Evolutionary conservation across 2,329 filamentous ascomycete genomes (phyloP), one percentile per base, ranked within the genome.

Genomic region (Teratosphaeria zuluensis): DNA sequence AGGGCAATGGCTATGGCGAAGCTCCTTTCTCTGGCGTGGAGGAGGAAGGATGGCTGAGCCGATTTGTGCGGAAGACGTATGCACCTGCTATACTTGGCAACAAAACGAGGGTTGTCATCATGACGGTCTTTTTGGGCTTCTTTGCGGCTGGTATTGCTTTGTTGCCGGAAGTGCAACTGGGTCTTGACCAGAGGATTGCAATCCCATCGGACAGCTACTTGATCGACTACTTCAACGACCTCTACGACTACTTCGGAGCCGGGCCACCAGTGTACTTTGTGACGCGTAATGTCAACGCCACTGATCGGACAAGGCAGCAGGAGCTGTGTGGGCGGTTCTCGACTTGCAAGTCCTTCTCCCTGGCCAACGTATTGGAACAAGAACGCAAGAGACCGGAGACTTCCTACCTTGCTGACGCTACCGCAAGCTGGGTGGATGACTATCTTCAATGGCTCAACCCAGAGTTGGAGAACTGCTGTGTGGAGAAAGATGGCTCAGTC

Each of bases 241-340:
- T 99, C 32, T 95, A 96, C 72, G 85, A 85, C 60, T 99, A 99
- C 71, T 88, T 97, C 66, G 89, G 92, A 61, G 86, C 86, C 16
- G 95, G 94, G 0, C 92, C 94, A 54, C 94, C 94, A 0, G 91
- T 99, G 7, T 99, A 97, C 73, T 99, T 99, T 72, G 90, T 99
- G 53, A 90, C 92, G 2, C 84, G 86, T 21, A 83, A 88, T 54
- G 79, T 94, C 52, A 94, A 97, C 66, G 81, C 86, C 16, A 95
- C 92, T 0, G 76, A 88, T 61, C 82, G 90, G 33, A 69, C 77
- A 35, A 83, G 90, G 61, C 95, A 99, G 73, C 87, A 89, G 70
- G 85, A 95, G 62, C 80, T 99, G 3, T 99, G 94, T 73, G 91
- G 90, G 35, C 84, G 91, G 14, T 97, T 96, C 71, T 91, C 90